These are phyloP conservation scores for Clonostachys sp. DNA, from an alignment of 2,329 filamentous ascomycete genomes.

Conservation along the genomic window DNA sequence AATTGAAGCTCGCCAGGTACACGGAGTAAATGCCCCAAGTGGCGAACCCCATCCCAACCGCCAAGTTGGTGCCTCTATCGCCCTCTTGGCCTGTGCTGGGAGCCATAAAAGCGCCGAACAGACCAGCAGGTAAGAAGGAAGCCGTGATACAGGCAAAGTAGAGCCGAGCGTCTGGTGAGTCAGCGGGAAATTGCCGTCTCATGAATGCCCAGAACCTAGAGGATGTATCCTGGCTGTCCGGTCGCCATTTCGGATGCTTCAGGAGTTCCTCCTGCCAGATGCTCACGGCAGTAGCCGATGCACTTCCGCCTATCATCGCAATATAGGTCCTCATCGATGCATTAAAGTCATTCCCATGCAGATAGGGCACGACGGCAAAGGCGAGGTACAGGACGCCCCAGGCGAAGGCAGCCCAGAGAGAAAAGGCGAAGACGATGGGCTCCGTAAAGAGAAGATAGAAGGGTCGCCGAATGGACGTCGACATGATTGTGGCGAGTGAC, in stretches of 20 bases:
- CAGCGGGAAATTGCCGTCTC: conserved; percentile 38
- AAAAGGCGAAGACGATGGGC: conserved; percentile 80
- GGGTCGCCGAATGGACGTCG: conserved; percentile 69
- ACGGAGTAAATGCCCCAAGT: conserved; percentile 85
- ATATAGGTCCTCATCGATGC: conserved; percentile 68
- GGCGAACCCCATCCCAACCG: conserved; percentile 64
- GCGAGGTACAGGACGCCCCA: conserved; percentile 88
- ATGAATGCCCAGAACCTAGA: conserved; percentile 38
- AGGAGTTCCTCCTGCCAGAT: conserved; percentile 70
- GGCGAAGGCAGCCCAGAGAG: conserved; percentile 82
- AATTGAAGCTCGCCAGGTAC: conserved; percentile 89
- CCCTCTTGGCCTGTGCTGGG: conserved; percentile 10
- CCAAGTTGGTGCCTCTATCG: conserved; percentile 16
- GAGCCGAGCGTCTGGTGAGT: conserved; percentile 69
- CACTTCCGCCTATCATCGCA: conserved; percentile 63
- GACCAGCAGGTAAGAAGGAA: conserved; percentile 69
- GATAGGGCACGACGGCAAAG: conserved; percentile 74
- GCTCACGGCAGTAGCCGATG: conserved; percentile 63
- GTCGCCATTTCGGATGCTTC: conserved; percentile 29
- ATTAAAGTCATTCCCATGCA: conserved; percentile 65
- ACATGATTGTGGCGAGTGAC: conserved; percentile 64
- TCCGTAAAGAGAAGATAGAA: conserved; percentile 75
- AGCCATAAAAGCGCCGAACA: conserved; percentile 48
- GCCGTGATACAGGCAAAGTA: conserved; percentile 80
- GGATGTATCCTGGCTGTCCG: conserved; percentile 10